Conservation (phyloP, 306 rosid species). For the Abrus pulchellus region DNA sequence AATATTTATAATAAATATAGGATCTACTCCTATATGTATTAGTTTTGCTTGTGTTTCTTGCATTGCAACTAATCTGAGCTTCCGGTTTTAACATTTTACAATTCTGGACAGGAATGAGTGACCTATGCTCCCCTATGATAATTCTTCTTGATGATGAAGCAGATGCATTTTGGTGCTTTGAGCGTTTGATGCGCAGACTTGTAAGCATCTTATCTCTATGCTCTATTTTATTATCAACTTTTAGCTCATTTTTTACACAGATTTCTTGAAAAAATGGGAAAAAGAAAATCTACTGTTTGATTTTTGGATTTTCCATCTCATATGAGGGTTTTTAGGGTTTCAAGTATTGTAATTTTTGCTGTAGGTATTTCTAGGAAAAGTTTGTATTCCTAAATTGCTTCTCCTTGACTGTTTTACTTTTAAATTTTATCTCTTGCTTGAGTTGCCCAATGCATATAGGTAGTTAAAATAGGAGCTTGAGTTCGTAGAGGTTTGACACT, state of each 20-base stretch:
- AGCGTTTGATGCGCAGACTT: slow-evolving; percentile 98
- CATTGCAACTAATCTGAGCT: slow-evolving; percentile 42
- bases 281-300: background rate
- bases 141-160: slow-evolving; percentile 98
- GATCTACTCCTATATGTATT: slow-evolving; percentile 2
- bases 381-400: slow-evolving; percentile 19
- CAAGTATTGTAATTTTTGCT: background rate
- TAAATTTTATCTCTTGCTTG: slow-evolving; percentile 4
- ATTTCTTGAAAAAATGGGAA: slow-evolving; percentile 3
- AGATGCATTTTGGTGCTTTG: slow-evolving; percentile 99
- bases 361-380: slow-evolving; percentile 24
- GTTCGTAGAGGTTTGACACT: slow-evolving; percentile 29
- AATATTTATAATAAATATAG: background rate
- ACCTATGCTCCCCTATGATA: slow-evolving; percentile 97
- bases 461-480: background rate
- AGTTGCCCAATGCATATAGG: slow-evolving; percentile 25
- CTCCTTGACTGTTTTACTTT: slow-evolving; percentile 34
- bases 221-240: slow-evolving; percentile 38
- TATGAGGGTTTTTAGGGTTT: background rate
- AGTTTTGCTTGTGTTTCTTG: background rate
- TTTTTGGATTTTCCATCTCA: slow-evolving; percentile 12
- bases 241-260: slow-evolving; percentile 5
- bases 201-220: slow-evolving; percentile 56
- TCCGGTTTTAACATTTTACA: slow-evolving; percentile 45
- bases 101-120: slow-evolving; percentile 93